phyloP scores from a whole-genome alignment of 1,284 basidiomycete genomes.

The Wallemia mellicola region DNA sequence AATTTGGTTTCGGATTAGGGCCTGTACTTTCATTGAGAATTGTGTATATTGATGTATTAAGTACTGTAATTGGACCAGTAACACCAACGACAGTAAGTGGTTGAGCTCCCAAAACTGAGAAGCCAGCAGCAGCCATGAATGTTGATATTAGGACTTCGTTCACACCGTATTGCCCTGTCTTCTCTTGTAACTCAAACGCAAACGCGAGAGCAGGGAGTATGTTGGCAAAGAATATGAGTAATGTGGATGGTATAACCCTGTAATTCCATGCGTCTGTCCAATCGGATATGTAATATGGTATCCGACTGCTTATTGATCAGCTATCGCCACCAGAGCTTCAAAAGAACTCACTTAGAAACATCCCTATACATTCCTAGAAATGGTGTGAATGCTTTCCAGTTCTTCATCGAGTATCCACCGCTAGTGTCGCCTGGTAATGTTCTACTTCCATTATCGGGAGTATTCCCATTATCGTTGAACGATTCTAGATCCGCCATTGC shows the following conservation, averaged over 20 bases:
- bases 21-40: conserved; percentile 30
- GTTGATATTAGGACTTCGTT: conserved; percentile 40
- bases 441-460: neutral
- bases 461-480: no score
- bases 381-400: conserved; percentile 11
- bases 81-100: conserved; percentile 81
- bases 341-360: no score
- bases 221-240: conserved; percentile 16
- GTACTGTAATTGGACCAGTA: conserved; percentile 62
- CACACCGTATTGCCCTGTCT: conserved; percentile 63
- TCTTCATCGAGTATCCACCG: no score
- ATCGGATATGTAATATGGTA: conserved; percentile 53
- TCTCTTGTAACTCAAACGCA: conserved; percentile 73
- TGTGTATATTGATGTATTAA: conserved; percentile 67
- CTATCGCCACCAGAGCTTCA: no score
- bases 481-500: no score
- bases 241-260: conserved; percentile 20
- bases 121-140: conserved; percentile 73
- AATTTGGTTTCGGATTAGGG: conserved; percentile 24
- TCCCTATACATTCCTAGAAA: conserved; percentile 48
- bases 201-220: conserved; percentile 76
- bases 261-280: conserved; percentile 77
- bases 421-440: no score
- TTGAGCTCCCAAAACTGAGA: conserved; percentile 64
- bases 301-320: conserved; percentile 31